Base-by-base conservation (phyloP, 805 yeast species). In the Debaryomyces castellii region DNA sequence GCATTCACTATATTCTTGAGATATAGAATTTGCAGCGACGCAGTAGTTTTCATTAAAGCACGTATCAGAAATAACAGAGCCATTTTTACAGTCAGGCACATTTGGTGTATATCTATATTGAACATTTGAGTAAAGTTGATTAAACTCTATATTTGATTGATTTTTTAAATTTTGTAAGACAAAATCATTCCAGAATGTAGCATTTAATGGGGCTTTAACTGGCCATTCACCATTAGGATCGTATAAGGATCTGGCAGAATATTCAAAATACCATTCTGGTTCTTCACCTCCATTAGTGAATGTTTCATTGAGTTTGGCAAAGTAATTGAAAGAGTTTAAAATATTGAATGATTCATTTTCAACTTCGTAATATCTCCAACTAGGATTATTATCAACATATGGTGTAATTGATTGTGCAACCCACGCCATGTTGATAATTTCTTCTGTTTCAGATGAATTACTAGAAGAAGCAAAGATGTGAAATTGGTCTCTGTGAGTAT, bases 321-420 rank as follows among this genome's bases (percentile, higher is more conserved):
- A 83, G 64, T 73, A 82, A 54, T 82, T 83, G 64, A 62, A 74
- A 2, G 83, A 70, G 56, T 85, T 81, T 74, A 82, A 71, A 47
- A 85, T 69, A 51, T 77, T 77, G 66, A 82, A 83, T 5, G 87
- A 76, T 51, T 75, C 63, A 18, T 76, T 64, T 58, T 85, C 89
- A 44, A 85, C 82, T 52, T 80, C 81, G 55, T 85, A 85, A 64
- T 82, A 83, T 60, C 87, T 76, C 86, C 88, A 85, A 17, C 82
- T 76, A 5, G 91, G 91, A 59, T 85, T 85, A 51, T 77, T 73
- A 41, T 79, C 72, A 6, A 70, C 63, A 56, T 73, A 71, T 7
- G 89, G 87, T 6, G 89, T 82, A 33, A 85, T 77, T 0, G 88
- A 80, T 47, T 82, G 89, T 2, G 79, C 74, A 46, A 84, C 73